A percentile compares a stretch with the other conserved stretches of the same genome.
Conservation (phyloP, 345 rosid species). For the Turnera subulata region DNA sequence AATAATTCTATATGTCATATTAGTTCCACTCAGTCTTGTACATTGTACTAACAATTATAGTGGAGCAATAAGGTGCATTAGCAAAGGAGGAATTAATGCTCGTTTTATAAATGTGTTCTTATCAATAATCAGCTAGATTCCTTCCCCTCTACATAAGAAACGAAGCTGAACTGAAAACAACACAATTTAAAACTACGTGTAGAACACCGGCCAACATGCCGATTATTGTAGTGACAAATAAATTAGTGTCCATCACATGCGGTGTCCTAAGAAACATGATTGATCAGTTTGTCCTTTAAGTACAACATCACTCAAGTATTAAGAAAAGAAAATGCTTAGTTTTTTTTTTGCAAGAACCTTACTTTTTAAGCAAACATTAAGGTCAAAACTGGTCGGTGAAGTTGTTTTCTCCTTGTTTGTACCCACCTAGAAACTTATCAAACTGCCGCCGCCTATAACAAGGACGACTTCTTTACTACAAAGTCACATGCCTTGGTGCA, state of each 20-base stretch:
- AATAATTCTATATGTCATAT: not conserved
- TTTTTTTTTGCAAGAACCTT: not conserved
- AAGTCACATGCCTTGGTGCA: no score
- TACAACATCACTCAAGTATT: no score
- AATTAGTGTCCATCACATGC: not conserved
- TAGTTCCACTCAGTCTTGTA: not conserved
- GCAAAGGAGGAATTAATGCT: not conserved
- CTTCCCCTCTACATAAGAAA: not conserved
- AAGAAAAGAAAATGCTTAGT: no score
- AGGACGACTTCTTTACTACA: no score
- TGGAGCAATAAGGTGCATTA: not conserved
- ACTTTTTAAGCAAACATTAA: not conserved
- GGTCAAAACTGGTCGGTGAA: not conserved
- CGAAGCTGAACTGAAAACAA: constrained; percentile 1
- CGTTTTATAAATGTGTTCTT: not conserved
- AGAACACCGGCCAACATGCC: not conserved
- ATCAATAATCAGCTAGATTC: not conserved
- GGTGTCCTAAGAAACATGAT: not conserved
- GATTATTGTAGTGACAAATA: not conserved
- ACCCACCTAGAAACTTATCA: not conserved
- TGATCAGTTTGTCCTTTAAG: not conserved
- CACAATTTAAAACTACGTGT: not conserved
- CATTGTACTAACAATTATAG: no score
- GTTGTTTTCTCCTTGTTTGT: not conserved
- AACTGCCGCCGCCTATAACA: not conserved